A percentile compares a stretch with the other conserved stretches of the same genome.
These are phyloP conservation scores for Graphilbum fragrans DNA, from an alignment of 2,329 filamentous ascomycete species.

Conservation along the genomic window DNA sequence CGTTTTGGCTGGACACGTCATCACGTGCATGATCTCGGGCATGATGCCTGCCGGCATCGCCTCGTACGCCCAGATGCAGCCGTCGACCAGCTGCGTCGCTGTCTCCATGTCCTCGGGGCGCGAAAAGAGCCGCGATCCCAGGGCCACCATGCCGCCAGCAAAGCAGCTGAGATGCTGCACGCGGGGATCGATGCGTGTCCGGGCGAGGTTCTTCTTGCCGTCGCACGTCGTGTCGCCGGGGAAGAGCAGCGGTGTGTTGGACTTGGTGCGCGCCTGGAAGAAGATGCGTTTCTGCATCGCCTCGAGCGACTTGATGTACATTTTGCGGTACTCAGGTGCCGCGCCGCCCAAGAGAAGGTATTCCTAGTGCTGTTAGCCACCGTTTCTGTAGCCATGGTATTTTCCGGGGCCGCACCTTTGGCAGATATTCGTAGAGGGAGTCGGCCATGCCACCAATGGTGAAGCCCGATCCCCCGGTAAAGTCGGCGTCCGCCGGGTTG, in stretches of 20 bases:
- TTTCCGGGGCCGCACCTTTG: slow-evolving; percentile 45
- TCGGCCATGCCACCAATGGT: slow-evolving; percentile 33
- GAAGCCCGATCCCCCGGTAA: slow-evolving; percentile 22
- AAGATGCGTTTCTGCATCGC: slow-evolving; percentile 10
- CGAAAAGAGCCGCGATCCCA: slow-evolving; percentile 18
- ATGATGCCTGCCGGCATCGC: slow-evolving; percentile 38
- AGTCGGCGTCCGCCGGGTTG: slow-evolving; percentile 44
- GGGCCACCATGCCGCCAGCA: slow-evolving; percentile 29
- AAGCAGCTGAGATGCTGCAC: slow-evolving; percentile 30
- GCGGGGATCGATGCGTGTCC: slow-evolving; percentile 21
- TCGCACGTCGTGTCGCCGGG: slow-evolving; percentile 13
- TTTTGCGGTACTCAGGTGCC: slow-evolving; percentile 46
- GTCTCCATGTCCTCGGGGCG: slow-evolving; percentile 25
- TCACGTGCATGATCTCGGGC: slow-evolving; percentile 29
- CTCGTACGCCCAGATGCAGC: slow-evolving; percentile 43
- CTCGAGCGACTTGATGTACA: slow-evolving; percentile 49
- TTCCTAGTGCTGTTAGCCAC: background rate
- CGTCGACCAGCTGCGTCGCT: slow-evolving; percentile 35
- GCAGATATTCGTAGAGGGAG: slow-evolving; percentile 46
- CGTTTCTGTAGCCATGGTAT: too few relatives aligned
- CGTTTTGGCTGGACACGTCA: slow-evolving; percentile 16
- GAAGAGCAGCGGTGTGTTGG: slow-evolving; percentile 5
- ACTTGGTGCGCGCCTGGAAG: slow-evolving; percentile 7
- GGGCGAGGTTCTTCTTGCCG: slow-evolving; percentile 45
- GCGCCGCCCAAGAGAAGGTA: slow-evolving; percentile 48